Evolutionary conservation across 768 basidiomycete species (phyloP).

Genomic region (Lanmaoa pseudosensibilis): DNA sequence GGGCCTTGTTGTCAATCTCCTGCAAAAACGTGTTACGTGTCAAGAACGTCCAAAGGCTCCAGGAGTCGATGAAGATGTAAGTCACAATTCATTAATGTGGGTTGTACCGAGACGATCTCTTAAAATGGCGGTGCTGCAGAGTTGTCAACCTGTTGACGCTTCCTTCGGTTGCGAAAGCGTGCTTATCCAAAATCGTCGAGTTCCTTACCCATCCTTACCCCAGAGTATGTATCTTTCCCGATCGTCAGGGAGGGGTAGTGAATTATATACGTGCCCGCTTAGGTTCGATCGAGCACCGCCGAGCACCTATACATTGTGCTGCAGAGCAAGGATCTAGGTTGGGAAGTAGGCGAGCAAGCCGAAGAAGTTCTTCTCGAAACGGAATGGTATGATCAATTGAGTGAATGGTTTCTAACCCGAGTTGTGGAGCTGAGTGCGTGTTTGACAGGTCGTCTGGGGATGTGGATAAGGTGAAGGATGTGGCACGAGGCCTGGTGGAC

Average conservation of each 20-base stretch:
- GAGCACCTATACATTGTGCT: constrained; percentile 80
- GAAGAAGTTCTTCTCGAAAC: constrained; percentile 78
- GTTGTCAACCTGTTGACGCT: constrained; percentile 63
- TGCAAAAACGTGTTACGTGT: constrained; percentile 63
- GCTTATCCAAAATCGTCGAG: constrained; percentile 45
- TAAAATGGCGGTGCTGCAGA: constrained; percentile 40
- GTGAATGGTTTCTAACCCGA: constrained; percentile 6
- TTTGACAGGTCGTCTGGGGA: constrained; percentile 50
- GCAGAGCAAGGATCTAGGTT: constrained; percentile 65
- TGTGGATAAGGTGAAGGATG: constrained; percentile 37
- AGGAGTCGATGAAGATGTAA: constrained; percentile 83
- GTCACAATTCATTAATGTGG: constrained; percentile 31
- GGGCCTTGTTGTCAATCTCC: constrained; percentile 52
- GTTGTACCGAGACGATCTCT: constrained; percentile 10
- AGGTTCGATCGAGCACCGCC: constrained; percentile 81
- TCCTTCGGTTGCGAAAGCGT: constrained; percentile 41
- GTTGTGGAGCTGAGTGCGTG: constrained; percentile 30
- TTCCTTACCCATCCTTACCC: constrained; percentile 84
- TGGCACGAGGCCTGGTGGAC: constrained; percentile 42
- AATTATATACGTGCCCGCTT: constrained; percentile 5
- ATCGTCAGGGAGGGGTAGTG: constrained; percentile 9
- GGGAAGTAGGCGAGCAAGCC: constrained; percentile 57
- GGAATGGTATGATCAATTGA: constrained; percentile 59
- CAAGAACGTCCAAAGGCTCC: constrained; percentile 82
- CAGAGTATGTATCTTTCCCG: constrained; percentile 49